Conservation (phyloP, 768 basidiomycete species). For the Stropharia rugosoannulata region DNA sequence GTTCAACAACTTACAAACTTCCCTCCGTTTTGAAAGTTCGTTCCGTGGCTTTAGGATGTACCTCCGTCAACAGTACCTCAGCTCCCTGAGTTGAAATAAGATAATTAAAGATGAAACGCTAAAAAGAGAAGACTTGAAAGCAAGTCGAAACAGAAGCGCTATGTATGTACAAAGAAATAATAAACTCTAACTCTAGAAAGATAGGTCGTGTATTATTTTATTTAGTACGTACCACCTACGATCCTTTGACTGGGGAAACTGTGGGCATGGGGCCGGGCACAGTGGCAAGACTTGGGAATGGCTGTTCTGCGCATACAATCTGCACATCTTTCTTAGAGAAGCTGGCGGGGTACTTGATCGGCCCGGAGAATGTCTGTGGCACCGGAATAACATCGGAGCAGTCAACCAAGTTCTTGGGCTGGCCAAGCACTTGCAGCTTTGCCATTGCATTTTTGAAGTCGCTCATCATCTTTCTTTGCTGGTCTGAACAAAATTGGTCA, state of each 20-base stretch:
- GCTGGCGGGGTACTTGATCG: conserved; percentile 15
- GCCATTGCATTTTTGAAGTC: conserved; percentile 29
- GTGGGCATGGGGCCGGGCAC: background rate
- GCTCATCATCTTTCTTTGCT: conserved; percentile 20
- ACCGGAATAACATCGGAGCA: conserved; percentile 31
- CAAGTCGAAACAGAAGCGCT: no score
- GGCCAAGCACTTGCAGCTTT: conserved; percentile 30
- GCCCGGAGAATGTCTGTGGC: conserved; percentile 6
- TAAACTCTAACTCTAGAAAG: no score
- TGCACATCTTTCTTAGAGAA: conserved; percentile 14
- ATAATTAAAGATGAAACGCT: no score
- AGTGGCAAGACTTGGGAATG: background rate
- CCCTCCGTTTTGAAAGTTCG: no score
- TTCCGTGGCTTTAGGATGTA: no score
- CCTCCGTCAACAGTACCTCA: no score
- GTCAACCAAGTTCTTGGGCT: conserved; percentile 28
- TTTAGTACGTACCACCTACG: background rate
- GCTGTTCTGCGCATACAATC: background rate
- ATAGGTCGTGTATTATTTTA: background rate
- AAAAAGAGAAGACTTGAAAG: no score
- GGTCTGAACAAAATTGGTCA: no score
- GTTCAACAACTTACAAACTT: no score
- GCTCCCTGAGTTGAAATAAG: no score
- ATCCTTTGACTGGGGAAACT: background rate
- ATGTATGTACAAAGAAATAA: no score